Evolutionary conservation across 225 moss, liverwort and hornwort genomes (phyloP), one percentile per base, ranked within the genome.

Genomic region (Anthoceros angustus): DNA sequence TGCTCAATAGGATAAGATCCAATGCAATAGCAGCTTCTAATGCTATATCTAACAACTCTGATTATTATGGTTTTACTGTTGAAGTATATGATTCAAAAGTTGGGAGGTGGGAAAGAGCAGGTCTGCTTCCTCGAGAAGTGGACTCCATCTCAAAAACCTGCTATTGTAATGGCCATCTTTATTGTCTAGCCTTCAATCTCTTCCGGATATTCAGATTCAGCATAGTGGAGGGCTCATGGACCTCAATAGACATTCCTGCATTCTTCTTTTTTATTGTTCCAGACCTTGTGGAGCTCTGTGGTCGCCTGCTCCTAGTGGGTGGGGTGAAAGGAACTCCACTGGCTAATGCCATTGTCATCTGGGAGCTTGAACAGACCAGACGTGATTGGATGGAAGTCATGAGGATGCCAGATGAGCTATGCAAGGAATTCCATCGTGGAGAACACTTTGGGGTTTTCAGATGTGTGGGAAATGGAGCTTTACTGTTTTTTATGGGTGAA

Each of bases 321-420:
- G 98, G 92, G 6, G 67, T 98, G 67, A 98, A 92, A 72, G 92
- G 92, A 67, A 89, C 87, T 60, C 84, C 98, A 45, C 89, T 92
- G 60, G 89, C 92, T 7, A 92, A 98, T 74, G 89, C 87, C 75
- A 89, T 98, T 63, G 75, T 92, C 66, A 92, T 92, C 3, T 98
- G 98, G 98, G 98, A 98, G 41, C 79, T 98, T 45, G 98, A 98
- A 62, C 98, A 98, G n/a, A 92, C 80, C 39, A 92, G 89, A 39
- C 85, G 92, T 87, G 92, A 89, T 39, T 98, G 98, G 98, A 81
- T 83, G 32, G 98, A 98, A 74, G 92, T 98, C 10, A 89, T 91
- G 46, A 80, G 92, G 26, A 98, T 98, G 98, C 98, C 98, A 7
- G 88, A 98, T 73, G 89, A 86, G 0, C 80, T 98, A 7, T 98